phyloP scores from a whole-genome alignment of 1,284 basidiomycete genomes.

The Leccinum laetum region DNA sequence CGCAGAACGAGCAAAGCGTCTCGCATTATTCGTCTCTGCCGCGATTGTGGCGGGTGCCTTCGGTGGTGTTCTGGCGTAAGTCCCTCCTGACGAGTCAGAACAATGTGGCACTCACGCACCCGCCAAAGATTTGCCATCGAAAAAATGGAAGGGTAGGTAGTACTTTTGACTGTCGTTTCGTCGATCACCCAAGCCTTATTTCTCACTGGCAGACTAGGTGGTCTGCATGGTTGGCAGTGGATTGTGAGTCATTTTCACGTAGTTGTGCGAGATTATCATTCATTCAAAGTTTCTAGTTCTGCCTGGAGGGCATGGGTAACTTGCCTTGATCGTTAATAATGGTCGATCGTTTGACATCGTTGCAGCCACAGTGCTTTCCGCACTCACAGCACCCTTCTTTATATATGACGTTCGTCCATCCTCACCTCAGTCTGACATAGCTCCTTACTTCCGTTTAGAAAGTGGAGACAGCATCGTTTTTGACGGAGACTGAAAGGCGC shows the following conservation, averaged over 20 bases:
- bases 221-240: constrained; percentile 44
- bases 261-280: neutral
- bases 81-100: neutral
- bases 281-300: constrained; percentile 24
- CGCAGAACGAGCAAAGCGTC: constrained; percentile 13
- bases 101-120: constrained; percentile 4
- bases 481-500: constrained; percentile 37
- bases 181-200: neutral
- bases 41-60: constrained; percentile 19
- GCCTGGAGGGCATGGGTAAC: constrained; percentile 31
- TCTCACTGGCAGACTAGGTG: constrained; percentile 28
- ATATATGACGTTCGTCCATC: constrained; percentile 39
- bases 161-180: neutral
- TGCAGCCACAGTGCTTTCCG: constrained; percentile 38
- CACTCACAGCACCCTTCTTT: constrained; percentile 38
- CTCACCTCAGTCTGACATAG: neutral
- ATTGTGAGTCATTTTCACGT: constrained; percentile 37
- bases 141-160: constrained; percentile 19
- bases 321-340: neutral
- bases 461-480: constrained; percentile 44
- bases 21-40: constrained; percentile 14
- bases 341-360: neutral
- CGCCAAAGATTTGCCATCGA: constrained; percentile 14
- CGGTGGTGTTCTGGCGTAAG: constrained; percentile 21
- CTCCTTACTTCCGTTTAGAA: constrained; percentile 29